Conservation (phyloP, 306 rosid species). For the Medicago arabica region DNA sequence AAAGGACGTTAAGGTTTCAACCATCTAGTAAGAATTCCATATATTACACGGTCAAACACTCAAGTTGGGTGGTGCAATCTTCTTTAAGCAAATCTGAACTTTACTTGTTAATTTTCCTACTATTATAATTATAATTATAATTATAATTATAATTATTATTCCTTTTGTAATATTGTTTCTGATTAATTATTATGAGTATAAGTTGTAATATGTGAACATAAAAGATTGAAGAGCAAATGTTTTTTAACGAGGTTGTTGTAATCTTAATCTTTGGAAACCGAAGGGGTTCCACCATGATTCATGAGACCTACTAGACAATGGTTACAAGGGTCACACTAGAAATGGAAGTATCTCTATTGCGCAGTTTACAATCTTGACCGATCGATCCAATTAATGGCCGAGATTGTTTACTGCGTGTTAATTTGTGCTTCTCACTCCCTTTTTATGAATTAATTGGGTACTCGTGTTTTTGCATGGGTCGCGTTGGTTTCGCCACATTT, state of each 20-base stretch:
- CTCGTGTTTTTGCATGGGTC: too few relatives aligned
- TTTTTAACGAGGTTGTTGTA: conserved; percentile 30
- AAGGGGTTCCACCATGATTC: not conserved
- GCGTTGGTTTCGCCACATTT: too few relatives aligned
- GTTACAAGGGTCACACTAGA: not conserved
- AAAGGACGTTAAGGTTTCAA: conserved; percentile 79
- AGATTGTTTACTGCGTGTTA: too few relatives aligned
- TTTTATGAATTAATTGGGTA: too few relatives aligned
- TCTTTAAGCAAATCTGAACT: conserved; percentile 43
- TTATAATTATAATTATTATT: conserved; percentile 17
- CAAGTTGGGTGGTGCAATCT: conserved; percentile 31
- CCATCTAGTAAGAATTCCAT: conserved; percentile 22
- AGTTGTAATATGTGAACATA: conserved; percentile 56
- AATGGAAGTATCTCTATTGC: too few relatives aligned
- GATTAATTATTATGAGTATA: conserved; percentile 51
- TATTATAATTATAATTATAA: conserved; percentile 39
- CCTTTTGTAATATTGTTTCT: conserved; percentile 35
- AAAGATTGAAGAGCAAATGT: conserved; percentile 47
- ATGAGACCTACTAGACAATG: not conserved
- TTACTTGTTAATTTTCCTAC: conserved; percentile 36
- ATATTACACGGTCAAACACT: conserved; percentile 11
- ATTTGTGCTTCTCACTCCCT: too few relatives aligned
- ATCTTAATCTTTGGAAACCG: not conserved
- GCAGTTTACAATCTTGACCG: too few relatives aligned
- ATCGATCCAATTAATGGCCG: not conserved